These are phyloP conservation scores for Trametes cubensis DNA, from an alignment of 768 basidiomycete species.

Conservation along the genomic window DNA sequence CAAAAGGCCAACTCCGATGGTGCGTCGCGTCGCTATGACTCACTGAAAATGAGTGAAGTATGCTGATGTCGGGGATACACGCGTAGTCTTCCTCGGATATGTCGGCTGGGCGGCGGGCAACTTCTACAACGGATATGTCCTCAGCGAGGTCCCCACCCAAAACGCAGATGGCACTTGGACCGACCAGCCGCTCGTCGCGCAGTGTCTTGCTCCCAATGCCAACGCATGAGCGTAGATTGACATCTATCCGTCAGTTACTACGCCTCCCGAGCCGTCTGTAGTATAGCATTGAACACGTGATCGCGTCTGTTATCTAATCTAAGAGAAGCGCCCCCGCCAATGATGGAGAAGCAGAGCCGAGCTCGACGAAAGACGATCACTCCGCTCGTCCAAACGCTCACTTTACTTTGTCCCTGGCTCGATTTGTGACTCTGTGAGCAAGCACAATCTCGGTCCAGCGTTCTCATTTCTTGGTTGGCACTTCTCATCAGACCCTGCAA, in stretches of 20 bases:
- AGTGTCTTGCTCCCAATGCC: slow-evolving; percentile 21
- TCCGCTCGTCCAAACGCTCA: not conserved
- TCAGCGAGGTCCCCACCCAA: slow-evolving; percentile 46
- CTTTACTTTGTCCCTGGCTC: no score
- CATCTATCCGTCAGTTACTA: not conserved
- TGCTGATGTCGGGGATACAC: slow-evolving; percentile 45
- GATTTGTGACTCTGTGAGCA: no score
- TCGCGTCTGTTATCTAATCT: slow-evolving; percentile 2
- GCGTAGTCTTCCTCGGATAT: slow-evolving; percentile 49
- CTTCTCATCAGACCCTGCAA: not conserved
- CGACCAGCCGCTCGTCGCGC: slow-evolving; percentile 41
- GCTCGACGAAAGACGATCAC: not conserved
- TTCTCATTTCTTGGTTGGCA: not conserved
- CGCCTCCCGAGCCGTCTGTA: no score
- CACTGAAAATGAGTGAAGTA: slow-evolving; percentile 27
- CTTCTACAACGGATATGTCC: slow-evolving; percentile 52
- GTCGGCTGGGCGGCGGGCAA: slow-evolving; percentile 56
- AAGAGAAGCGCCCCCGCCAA: not conserved
- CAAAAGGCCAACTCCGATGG: slow-evolving; percentile 23
- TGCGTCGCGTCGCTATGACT: not conserved
- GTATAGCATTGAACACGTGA: not conserved
- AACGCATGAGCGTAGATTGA: not conserved
- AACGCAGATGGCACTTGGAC: slow-evolving; percentile 43
- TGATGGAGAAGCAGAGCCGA: not conserved
- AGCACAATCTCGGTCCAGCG: not conserved